A percentile compares a stretch with the other conserved stretches of the same genome.
Conservation (phyloP, 306 rosid species). For the Coriaria nepalensis region DNA sequence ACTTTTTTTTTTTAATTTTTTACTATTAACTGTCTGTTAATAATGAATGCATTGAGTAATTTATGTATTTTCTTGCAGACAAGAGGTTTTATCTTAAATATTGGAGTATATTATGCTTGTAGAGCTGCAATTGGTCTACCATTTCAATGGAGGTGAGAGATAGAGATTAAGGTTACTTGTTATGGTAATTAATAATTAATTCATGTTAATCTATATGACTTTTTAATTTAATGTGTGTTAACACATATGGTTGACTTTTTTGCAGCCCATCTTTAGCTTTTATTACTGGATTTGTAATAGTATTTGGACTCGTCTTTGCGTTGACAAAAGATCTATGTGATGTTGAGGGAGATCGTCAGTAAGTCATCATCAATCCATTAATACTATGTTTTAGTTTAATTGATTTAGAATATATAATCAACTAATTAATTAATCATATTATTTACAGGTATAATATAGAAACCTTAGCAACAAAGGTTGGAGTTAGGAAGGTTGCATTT, state of each 20-base stretch:
- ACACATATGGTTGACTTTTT: no score
- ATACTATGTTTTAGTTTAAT: constrained; percentile 1
- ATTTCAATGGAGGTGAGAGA: constrained; percentile 10
- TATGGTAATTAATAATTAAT: not conserved
- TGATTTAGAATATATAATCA: no score
- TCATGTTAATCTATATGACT: not conserved
- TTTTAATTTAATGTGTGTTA: not conserved
- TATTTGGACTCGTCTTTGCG: constrained; percentile 87
- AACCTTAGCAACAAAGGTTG: constrained; percentile 87
- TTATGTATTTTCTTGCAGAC: not conserved
- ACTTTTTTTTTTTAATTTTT: no score
- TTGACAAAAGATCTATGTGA: constrained; percentile 96
- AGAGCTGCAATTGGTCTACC: constrained; percentile 8
- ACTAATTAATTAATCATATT: not conserved
- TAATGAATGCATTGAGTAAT: no score
- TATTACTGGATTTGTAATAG: constrained; percentile 73
- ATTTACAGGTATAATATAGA: constrained; percentile 70
- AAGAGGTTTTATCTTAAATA: constrained; percentile 6
- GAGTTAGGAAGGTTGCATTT: constrained; percentile 76
- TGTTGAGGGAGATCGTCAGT: constrained; percentile 95
- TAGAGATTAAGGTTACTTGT: no score
- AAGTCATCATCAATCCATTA: constrained; percentile 21
- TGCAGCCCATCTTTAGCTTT: constrained; percentile 87
- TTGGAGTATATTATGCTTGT: constrained; percentile 9
- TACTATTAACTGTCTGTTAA: no score